Percentiles rank a stretch among this genome's conserved stretches.
These are phyloP conservation scores for Bruguiera hainesii DNA, from an alignment of 441 rosid species.

Conservation along the genomic window DNA sequence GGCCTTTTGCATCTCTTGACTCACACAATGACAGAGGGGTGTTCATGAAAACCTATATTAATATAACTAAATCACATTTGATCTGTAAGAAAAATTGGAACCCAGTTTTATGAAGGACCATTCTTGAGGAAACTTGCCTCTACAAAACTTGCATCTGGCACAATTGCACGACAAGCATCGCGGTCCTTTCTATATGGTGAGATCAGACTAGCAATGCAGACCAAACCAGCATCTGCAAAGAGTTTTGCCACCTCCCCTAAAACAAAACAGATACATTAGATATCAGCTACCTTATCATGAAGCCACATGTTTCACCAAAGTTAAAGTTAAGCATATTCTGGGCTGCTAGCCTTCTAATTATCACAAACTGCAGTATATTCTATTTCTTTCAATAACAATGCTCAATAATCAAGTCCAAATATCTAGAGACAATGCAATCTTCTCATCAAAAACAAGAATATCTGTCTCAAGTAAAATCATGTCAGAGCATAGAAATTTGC, in stretches of 20 bases:
- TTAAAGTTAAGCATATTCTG: background rate
- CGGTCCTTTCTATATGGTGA: slow-evolving; percentile 87
- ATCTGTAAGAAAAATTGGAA: background rate
- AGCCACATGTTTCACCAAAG: background rate
- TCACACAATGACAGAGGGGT: slow-evolving; percentile 79
- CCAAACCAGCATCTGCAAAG: slow-evolving; percentile 85
- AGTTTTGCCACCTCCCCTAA: slow-evolving; percentile 88
- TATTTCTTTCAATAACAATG: background rate
- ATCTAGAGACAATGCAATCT: background rate
- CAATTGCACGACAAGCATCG: slow-evolving; percentile 75
- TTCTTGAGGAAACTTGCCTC: slow-evolving; percentile 48
- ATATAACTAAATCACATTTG: slow-evolving; percentile 13
- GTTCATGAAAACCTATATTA: slow-evolving; percentile 74
- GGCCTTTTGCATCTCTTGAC: slow-evolving; percentile 81
- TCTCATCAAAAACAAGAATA: background rate
- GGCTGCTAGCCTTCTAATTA: background rate
- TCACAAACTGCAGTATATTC: background rate
- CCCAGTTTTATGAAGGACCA: slow-evolving; percentile 9
- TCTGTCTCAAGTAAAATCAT: background rate
- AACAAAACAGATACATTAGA: slow-evolving; percentile 8
- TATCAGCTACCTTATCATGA: background rate
- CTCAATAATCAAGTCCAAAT: background rate
- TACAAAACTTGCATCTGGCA: slow-evolving; percentile 56
- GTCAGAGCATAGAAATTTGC: too few relatives aligned
- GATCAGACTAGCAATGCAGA: slow-evolving; percentile 90